phyloP scores from a whole-genome alignment of 345 rosid species.

The Bruguiera parviflora region DNA sequence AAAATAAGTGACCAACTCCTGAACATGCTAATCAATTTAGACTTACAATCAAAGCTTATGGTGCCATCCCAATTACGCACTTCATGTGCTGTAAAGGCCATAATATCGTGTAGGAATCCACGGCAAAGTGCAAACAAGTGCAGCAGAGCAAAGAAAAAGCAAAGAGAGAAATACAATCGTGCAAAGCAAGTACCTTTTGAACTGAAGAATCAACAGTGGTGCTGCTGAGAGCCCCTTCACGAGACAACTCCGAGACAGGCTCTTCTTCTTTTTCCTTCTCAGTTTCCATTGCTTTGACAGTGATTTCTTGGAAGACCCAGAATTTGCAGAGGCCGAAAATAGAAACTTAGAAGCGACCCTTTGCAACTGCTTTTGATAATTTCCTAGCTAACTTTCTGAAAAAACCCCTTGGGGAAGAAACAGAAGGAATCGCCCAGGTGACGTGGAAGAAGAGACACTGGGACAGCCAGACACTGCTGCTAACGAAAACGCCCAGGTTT shows the following conservation, averaged over 20 bases:
- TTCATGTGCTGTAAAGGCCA: too few relatives aligned
- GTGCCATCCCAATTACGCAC: too few relatives aligned
- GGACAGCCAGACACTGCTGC: neutral
- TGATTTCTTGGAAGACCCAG: slow-evolving; percentile 13
- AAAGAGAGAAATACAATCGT: neutral
- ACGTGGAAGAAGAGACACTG: neutral
- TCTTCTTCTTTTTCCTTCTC: slow-evolving; percentile 13
- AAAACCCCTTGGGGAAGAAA: neutral
- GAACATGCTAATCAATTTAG: too few relatives aligned
- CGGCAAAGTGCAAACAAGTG: neutral
- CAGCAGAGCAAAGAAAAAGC: neutral
- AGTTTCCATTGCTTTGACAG: slow-evolving; percentile 28
- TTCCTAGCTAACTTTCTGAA: neutral
- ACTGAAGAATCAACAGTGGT: slow-evolving; percentile 24
- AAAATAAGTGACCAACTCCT: too few relatives aligned
- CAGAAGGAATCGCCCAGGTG: neutral
- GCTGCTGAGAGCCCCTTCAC: slow-evolving; percentile 14
- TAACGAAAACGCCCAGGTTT: too few relatives aligned
- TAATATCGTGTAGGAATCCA: neutral
- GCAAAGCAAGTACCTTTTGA: slow-evolving; percentile 26
- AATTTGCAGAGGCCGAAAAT: slow-evolving; percentile 1
- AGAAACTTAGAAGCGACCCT: too few relatives aligned
- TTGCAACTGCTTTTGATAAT: neutral
- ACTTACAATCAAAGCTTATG: too few relatives aligned
- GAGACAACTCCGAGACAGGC: slow-evolving; percentile 6